These are phyloP conservation scores for Effrenium voratum DNA, from an alignment of 73 alveolate species.

Conservation along the genomic window DNA sequence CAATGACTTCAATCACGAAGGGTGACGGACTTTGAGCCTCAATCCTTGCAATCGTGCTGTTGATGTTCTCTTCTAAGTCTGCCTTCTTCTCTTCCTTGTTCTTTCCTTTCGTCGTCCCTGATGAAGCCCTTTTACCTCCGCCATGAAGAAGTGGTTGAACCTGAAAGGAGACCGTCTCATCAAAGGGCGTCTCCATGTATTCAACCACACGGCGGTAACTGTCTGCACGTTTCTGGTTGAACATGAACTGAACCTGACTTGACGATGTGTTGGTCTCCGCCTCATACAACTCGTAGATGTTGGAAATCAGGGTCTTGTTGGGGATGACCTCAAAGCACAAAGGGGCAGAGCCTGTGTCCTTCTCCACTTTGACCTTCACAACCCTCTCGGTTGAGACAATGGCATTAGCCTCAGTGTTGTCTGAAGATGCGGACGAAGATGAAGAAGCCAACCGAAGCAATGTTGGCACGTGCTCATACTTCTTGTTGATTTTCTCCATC, in stretches of 20 bases:
- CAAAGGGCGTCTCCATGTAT: neutral
- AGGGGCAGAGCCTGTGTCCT: constrained; percentile 1
- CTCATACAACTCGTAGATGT: neutral
- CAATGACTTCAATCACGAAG: neutral
- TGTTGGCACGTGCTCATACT: neutral
- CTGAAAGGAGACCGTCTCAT: neutral
- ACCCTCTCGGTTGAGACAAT: neutral
- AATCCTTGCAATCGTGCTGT: neutral
- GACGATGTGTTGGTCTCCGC: neutral
- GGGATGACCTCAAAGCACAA: neutral
- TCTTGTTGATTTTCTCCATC: neutral
- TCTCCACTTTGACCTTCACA: neutral
- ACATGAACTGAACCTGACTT: neutral
- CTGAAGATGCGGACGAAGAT: too few relatives aligned
- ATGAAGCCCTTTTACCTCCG: neutral
- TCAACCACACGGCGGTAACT: neutral
- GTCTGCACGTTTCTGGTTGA: neutral
- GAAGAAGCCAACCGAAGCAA: neutral
- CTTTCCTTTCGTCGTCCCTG: neutral
- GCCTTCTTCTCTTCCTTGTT: neutral
- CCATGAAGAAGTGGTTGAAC: neutral
- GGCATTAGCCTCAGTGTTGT: neutral
- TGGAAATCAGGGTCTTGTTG: constrained; percentile 17
- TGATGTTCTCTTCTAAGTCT: neutral
- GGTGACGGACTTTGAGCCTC: neutral